Percentiles rank a stretch among this genome's conserved stretches.
Evolutionary conservation across 2,329 filamentous ascomycete genomes (phyloP).

Genomic region (Kalaharituber pfeilii): DNA sequence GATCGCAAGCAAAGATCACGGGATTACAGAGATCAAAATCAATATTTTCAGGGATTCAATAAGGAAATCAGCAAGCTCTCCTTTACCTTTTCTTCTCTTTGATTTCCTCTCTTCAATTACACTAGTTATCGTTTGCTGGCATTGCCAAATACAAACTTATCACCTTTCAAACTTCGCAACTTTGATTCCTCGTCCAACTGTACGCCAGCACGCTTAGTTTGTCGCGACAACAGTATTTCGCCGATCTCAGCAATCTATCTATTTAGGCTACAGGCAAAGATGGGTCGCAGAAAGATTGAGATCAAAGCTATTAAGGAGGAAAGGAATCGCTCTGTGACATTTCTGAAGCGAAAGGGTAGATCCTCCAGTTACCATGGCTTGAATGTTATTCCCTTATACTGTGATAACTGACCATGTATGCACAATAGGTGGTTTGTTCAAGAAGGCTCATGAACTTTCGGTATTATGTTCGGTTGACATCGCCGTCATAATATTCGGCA

Average conservation of each 20-base stretch:
- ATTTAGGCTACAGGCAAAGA: conserved; percentile 27
- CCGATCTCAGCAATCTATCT: neutral
- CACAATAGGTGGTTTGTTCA: conserved; percentile 72
- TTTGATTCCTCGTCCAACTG: too few species aligned
- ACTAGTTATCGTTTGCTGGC: too few species aligned
- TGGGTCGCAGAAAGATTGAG: conserved; percentile 98
- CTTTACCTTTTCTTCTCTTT: too few species aligned
- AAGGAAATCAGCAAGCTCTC: too few species aligned
- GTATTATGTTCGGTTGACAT: conserved; percentile 97
- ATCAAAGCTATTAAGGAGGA: conserved; percentile 99
- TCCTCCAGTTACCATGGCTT: neutral
- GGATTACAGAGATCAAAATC: too few species aligned
- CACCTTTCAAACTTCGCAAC: too few species aligned
- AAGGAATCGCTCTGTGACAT: conserved; percentile 94
- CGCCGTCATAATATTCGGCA: conserved; percentile 94
- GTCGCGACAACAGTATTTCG: neutral
- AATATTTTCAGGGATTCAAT: too few species aligned
- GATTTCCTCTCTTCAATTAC: too few species aligned
- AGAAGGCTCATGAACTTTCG: conserved; percentile 96
- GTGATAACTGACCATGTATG: neutral
- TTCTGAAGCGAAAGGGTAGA: conserved; percentile 70
- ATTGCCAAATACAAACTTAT: too few species aligned
- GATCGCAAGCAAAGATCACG: too few species aligned
- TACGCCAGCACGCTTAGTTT: too few species aligned
- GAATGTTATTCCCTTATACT: too few species aligned